Evolutionary conservation across 495 filamentous ascomycete species (phyloP).

Genomic region (Hypoxylon fuscum): DNA sequence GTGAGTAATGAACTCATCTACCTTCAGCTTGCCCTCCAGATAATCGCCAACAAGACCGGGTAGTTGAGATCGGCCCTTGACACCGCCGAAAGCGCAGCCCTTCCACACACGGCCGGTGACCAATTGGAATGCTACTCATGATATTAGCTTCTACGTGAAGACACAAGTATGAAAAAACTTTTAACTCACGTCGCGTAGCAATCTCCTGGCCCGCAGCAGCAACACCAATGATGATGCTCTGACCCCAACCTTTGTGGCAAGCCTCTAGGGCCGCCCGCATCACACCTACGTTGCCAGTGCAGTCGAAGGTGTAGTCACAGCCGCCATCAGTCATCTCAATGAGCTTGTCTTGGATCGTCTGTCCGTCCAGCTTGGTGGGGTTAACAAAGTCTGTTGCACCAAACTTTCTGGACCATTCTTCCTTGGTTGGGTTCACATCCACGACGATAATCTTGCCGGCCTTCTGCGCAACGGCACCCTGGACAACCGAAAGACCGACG

Average conservation of each 20-base stretch:
- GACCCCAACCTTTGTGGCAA: constrained; percentile 99
- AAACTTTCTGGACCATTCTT: constrained; percentile 91
- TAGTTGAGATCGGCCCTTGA: constrained; percentile 95
- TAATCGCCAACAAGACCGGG: constrained; percentile 91
- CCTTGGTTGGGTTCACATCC: constrained; percentile 92
- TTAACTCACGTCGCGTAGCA: constrained; percentile 84
- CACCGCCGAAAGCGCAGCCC: constrained; percentile 95
- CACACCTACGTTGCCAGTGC: constrained; percentile 94
- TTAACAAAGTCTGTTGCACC: constrained; percentile 98
- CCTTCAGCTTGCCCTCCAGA: constrained; percentile 88
- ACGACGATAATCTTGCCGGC: constrained; percentile 94
- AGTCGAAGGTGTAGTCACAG: constrained; percentile 99
- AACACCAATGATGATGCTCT: constrained; percentile 98
- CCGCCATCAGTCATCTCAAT: constrained; percentile 99
- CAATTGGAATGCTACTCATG: constrained; percentile 86
- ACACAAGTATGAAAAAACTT: not conserved
- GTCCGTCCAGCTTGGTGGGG: constrained; percentile 77
- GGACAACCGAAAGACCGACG: constrained; percentile 92
- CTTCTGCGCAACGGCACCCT: constrained; percentile 89
- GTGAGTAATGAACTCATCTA: constrained; percentile 99
- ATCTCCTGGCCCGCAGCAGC: constrained; percentile 98
- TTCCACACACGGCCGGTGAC: constrained; percentile 98
- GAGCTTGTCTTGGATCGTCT: constrained; percentile 87
- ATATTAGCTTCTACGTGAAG: constrained; percentile 31
- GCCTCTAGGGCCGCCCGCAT: constrained; percentile 97